phyloP scores from a whole-genome alignment of 495 filamentous ascomycete genomes.

The Staphylotrichum longicolle region DNA sequence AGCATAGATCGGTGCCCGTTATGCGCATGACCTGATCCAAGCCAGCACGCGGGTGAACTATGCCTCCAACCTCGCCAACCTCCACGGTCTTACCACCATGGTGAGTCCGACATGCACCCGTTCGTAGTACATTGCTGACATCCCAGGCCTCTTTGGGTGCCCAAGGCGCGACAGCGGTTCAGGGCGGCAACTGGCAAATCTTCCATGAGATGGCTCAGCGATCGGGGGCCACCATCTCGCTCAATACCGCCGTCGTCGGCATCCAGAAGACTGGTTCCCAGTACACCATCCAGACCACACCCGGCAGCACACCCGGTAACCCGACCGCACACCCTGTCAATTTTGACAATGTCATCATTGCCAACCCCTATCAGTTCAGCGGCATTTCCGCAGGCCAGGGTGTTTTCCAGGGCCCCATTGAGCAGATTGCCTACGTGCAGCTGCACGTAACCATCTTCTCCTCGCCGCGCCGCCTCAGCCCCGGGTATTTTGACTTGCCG shows the following conservation, averaged over 20 bases:
- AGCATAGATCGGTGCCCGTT: conserved; percentile 57
- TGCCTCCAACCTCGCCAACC: conserved; percentile 77
- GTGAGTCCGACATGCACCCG: conserved; percentile 51
- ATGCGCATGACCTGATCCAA: conserved; percentile 83
- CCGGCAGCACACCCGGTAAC: conserved; percentile 26
- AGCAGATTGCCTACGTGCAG: conserved; percentile 74
- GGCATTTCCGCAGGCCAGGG: conserved; percentile 50
- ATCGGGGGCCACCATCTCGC: conserved; percentile 55
- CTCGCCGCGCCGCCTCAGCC: conserved; percentile 64
- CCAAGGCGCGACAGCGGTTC: conserved; percentile 73
- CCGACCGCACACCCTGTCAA: conserved; percentile 36
- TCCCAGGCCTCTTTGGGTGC: conserved; percentile 66
- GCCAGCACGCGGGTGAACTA: conserved; percentile 94
- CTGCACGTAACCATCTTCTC: conserved; percentile 89
- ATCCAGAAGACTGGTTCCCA: conserved; percentile 41
- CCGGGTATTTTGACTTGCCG: conserved; percentile 65
- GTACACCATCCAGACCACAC: conserved; percentile 52
- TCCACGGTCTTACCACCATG: conserved; percentile 90
- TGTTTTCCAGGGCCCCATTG: conserved; percentile 54
- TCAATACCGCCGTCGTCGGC: conserved; percentile 69
- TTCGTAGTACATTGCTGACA: conserved; percentile 7
- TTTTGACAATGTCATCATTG: conserved; percentile 80
- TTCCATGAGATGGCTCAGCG: conserved; percentile 75
- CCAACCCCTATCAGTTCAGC: conserved; percentile 70
- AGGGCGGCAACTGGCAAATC: conserved; percentile 93